Evolutionary conservation across 805 yeast genomes (phyloP).

Genomic region (Lipomyces kockii): DNA sequence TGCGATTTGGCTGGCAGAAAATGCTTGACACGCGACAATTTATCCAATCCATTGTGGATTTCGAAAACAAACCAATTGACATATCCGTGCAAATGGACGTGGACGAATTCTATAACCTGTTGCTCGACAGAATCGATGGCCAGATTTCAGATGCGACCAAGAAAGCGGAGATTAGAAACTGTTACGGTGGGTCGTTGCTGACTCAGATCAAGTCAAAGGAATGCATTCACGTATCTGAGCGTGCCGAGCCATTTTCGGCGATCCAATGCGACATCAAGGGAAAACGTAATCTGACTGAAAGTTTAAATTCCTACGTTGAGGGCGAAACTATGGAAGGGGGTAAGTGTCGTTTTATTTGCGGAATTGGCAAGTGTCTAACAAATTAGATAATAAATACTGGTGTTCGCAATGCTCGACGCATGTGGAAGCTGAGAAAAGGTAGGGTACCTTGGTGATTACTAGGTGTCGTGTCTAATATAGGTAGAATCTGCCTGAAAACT

Average conservation of each 20-base stretch:
- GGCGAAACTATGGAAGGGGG: conserved; percentile 35
- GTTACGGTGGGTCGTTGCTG: conserved; percentile 30
- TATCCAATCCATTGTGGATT: conserved; percentile 28
- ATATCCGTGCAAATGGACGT: conserved; percentile 34
- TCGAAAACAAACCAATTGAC: conserved; percentile 34
- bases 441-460: background rate
- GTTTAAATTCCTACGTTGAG: conserved; percentile 31
- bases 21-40: conserved; percentile 18
- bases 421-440: conserved; percentile 33
- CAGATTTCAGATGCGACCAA: conserved; percentile 12
- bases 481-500: conserved; percentile 27
- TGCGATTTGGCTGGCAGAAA: conserved; percentile 25
- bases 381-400: conserved; percentile 30
- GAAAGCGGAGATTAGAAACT: conserved; percentile 9
- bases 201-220: conserved; percentile 34
- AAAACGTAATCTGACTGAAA: conserved; percentile 18
- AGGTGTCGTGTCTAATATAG: background rate
- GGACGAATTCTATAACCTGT: conserved; percentile 32
- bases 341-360: background rate
- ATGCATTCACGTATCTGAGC: conserved; percentile 32
- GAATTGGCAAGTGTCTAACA: background rate
- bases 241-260: conserved; percentile 32
- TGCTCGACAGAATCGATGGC: conserved; percentile 32
- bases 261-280: conserved; percentile 37
- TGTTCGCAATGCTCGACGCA: conserved; percentile 30